These are phyloP conservation scores for Chytriomyces sp. DNA, from an alignment of 192 early-diverging fungal genomes.

Conservation along the genomic window DNA sequence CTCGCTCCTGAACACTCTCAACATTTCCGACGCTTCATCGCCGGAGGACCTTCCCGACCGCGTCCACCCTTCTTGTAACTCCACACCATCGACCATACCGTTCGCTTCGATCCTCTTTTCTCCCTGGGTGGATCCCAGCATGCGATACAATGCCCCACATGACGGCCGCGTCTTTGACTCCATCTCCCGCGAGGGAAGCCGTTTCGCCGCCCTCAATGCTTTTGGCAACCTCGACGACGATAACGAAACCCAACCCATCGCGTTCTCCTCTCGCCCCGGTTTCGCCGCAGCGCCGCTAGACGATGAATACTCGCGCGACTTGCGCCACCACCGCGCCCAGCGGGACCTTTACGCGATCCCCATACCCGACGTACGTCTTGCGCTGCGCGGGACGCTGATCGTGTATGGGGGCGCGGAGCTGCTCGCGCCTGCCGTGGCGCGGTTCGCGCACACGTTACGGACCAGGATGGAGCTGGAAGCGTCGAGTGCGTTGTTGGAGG, in stretches of 20 bases:
- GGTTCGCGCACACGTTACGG: not conserved
- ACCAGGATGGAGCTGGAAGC: not conserved
- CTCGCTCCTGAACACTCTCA: not conserved
- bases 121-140: not conserved
- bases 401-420: not conserved
- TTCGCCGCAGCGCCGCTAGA: no score
- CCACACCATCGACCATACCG: not conserved
- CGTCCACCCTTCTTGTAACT: not conserved
- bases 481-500: not conserved
- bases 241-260: no score
- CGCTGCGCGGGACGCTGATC: not conserved
- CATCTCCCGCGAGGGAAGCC: not conserved
- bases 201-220: not conserved
- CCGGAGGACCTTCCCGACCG: no score
- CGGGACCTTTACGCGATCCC: not conserved
- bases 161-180: not conserved
- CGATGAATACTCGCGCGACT: no score
- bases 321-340: not conserved
- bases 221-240: not conserved
- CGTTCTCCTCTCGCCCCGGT: no score
- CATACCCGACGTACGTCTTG: not conserved
- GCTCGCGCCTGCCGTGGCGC: not conserved
- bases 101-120: not conserved
- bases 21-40: no score
- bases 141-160: not conserved